A percentile compares a stretch with the other conserved stretches of the same genome.
Conservation (phyloP, 2,329 filamentous ascomycete genomes). For the Neocatenulostroma microsporum region DNA sequence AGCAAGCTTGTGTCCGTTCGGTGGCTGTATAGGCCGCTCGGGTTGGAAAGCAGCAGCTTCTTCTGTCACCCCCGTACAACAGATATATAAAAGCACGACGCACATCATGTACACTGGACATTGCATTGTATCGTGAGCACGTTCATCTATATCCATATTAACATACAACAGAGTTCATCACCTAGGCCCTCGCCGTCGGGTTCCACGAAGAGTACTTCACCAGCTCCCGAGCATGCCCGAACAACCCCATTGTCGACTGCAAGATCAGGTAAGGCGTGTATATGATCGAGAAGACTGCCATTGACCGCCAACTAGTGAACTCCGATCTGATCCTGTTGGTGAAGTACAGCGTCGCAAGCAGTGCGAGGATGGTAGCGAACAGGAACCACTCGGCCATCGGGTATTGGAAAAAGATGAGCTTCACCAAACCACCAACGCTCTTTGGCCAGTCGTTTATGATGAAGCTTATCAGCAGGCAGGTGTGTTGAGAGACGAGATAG, state of each 20-base stretch:
- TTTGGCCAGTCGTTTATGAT: slow-evolving; percentile 40
- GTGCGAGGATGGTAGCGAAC: slow-evolving; percentile 36
- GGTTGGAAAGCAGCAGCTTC: no score
- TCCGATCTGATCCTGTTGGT: slow-evolving; percentile 41
- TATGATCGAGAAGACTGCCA: slow-evolving; percentile 36
- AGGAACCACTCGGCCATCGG: slow-evolving; percentile 39
- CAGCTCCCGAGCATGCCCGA: slow-evolving; percentile 41
- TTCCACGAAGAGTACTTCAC: slow-evolving; percentile 43
- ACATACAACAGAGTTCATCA: no score
- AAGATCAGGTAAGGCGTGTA: slow-evolving; percentile 41
- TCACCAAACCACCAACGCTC: slow-evolving; percentile 30
- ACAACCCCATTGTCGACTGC: slow-evolving; percentile 40
- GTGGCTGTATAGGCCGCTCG: no score
- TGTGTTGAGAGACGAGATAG: slow-evolving; percentile 44
- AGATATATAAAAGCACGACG: no score
- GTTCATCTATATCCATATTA: no score
- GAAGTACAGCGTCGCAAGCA: slow-evolving; percentile 41
- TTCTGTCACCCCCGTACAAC: no score
- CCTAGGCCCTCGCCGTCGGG: slow-evolving; percentile 37
- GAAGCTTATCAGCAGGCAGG: slow-evolving; percentile 40
- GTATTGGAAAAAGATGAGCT: slow-evolving; percentile 43
- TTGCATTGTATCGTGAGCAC: no score
- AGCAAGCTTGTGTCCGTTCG: no score
- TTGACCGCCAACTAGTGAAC: slow-evolving; percentile 36
- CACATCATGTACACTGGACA: no score